Conservation (phyloP, 208 protist species). For the Zelonia costaricensis region DNA sequence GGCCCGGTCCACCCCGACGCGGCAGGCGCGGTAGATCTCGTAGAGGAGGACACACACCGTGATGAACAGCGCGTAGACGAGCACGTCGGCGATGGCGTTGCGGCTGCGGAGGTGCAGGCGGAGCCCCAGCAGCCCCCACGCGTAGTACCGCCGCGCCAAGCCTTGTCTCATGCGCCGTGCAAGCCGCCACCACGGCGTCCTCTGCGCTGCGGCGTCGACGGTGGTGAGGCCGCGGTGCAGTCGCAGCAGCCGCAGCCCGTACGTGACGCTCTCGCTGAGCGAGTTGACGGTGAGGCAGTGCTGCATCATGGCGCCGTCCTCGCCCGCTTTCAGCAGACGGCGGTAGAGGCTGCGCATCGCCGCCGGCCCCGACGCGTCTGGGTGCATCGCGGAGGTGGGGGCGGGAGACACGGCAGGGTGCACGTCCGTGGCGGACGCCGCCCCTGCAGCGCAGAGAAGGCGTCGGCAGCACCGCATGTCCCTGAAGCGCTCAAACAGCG, state of each 20-base stretch:
- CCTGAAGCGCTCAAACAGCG: too few species aligned
- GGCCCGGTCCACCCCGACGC: slow-evolving; percentile 70
- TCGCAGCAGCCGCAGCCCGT: slow-evolving; percentile 62
- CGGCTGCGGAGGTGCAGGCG: slow-evolving; percentile 61
- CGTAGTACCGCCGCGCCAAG: slow-evolving; percentile 49
- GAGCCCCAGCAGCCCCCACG: slow-evolving; percentile 58
- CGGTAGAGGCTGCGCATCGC: slow-evolving; percentile 67
- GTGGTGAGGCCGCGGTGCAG: slow-evolving; percentile 63
- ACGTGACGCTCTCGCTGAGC: slow-evolving; percentile 47
- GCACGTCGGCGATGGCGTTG: slow-evolving; percentile 69
- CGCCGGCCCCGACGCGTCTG: background rate
- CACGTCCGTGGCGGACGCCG: background rate
- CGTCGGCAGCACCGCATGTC: background rate
- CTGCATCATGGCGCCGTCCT: slow-evolving; percentile 69
- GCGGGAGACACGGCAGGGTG: background rate
- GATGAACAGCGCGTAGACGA: slow-evolving; percentile 75
- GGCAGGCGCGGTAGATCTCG: slow-evolving; percentile 76
- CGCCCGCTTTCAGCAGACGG: slow-evolving; percentile 72
- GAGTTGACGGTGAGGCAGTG: slow-evolving; percentile 54
- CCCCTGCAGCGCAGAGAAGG: background rate
- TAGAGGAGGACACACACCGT: slow-evolving; percentile 72
- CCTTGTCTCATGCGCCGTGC: slow-evolving; percentile 35
- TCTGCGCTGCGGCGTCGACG: slow-evolving; percentile 35
- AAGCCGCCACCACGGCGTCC: slow-evolving; percentile 36
- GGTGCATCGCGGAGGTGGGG: too few species aligned